phyloP scores from a whole-genome alignment of 495 filamentous ascomycete species.

The Pyronema omphalodes region DNA sequence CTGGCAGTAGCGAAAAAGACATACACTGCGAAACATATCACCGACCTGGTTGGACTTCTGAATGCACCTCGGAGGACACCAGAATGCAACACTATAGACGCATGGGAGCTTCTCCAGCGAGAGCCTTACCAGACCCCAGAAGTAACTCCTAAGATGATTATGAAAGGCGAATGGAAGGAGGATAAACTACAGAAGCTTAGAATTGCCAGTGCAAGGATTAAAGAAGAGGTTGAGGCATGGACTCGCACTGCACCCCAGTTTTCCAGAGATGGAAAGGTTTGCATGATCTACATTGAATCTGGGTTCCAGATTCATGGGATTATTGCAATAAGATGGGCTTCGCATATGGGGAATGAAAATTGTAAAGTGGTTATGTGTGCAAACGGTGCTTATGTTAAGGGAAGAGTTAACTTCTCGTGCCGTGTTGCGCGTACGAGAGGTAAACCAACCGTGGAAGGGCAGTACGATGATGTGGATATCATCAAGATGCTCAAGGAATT shows the following conservation, averaged over 20 bases:
- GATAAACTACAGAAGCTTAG: conserved; percentile 25
- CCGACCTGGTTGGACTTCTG: conserved; percentile 36
- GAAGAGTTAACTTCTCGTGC: conserved; percentile 41
- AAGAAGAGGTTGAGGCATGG: conserved; percentile 35
- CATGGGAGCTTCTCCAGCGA: conserved; percentile 35
- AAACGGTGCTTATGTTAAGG: conserved; percentile 39
- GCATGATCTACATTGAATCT: conserved; percentile 36
- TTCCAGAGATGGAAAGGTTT: conserved; percentile 35
- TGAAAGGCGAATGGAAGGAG: conserved; percentile 27
- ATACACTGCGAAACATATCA: conserved; percentile 38
- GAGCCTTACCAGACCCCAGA: conserved; percentile 15
- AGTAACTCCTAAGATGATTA: conserved; percentile 28
- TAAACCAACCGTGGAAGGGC: conserved; percentile 26
- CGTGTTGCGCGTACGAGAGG: conserved; percentile 25
- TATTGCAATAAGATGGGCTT: conserved; percentile 42
- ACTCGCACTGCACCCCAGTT: conserved; percentile 39
- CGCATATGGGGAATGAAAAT: conserved; percentile 31
- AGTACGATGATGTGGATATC: conserved; percentile 34
- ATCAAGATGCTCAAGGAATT: conserved; percentile 32
- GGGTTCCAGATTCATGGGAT: conserved; percentile 39
- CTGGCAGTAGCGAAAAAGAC: conserved; percentile 37
- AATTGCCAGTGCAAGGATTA: conserved; percentile 27
- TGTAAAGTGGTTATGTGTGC: conserved; percentile 40
- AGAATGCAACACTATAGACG: conserved; percentile 31
- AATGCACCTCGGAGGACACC: conserved; percentile 41